Base-by-base conservation (phyloP, 164 flowering plant genomes). In the Malania oleifera region DNA sequence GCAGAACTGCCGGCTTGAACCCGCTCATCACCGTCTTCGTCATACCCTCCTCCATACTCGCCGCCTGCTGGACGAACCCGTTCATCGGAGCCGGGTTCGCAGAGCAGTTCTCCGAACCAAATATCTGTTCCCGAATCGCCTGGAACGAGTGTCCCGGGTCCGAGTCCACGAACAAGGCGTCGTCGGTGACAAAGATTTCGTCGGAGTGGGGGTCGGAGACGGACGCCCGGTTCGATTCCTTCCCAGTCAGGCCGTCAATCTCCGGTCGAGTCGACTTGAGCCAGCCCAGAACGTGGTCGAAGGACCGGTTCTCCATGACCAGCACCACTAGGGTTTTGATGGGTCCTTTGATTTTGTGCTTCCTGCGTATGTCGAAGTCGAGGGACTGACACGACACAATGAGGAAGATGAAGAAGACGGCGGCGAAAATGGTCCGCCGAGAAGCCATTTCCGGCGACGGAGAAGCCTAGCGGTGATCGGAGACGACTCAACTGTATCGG, bases 61-160 rank as follows among this genome's bases (percentile, higher is more conserved):
- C 74, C 14, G 95, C 95, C 52, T 87, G 89, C 66, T 91, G 96
- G 4, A 67, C 97, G 63, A 88, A 91, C 9, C 98, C 98, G 71
- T 71, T 80, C 53, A 50, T 50, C 28, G 53, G 53, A 24, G 53
- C 78, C 41, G 80, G 84, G 60, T 71, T 24, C 0, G 77, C 64
- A 12, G 66, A 69, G 25, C 38, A 50, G 10, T 66, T 63, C 11
- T 67, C 60, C 13, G 84, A 77, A 52, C 86, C 89, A 68, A 84
- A 84, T 17, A 84, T 74, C 71, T 84, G 83, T 27, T 77, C 86
- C 22, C 80, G 58, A 38, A 84, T 84, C n/a, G 89, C 89, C 65
- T 84, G 86, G 40, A 81, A 76, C 4, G 86, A 84, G 73, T 84
- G 89, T 5, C 86, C 89, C 7, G 89, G 89, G 61, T 81, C 86